Percentiles rank a stretch among this genome's conserved stretches.
Evolutionary conservation across 2,329 filamentous ascomycete genomes (phyloP).

Genomic region (Apiospora pterosperma): DNA sequence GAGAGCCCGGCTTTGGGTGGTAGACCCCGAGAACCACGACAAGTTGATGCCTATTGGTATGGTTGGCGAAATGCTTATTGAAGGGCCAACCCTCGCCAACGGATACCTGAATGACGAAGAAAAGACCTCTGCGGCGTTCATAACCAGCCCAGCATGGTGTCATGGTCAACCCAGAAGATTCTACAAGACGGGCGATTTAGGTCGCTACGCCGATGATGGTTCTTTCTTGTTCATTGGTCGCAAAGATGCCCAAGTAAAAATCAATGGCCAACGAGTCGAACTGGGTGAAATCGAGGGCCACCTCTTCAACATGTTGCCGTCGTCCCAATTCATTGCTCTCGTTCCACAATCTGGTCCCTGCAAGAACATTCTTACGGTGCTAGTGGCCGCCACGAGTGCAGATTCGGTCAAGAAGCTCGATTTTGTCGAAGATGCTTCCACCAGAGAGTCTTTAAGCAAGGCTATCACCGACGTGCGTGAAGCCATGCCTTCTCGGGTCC

Average conservation of each 20-base stretch:
- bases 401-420: conserved; percentile 17
- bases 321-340: background rate
- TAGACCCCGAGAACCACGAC: conserved; percentile 4
- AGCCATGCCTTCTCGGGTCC: background rate
- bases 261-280: conserved; percentile 38
- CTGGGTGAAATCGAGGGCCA: conserved; percentile 33
- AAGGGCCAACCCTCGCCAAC: conserved; percentile 9
- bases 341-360: conserved; percentile 7
- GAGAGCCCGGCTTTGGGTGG: conserved; percentile 10
- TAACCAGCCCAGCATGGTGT: conserved; percentile 14
- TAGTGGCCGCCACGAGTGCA: conserved; percentile 22
- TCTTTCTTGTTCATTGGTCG: conserved; percentile 28
- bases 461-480: conserved; percentile 3
- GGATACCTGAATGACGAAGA: conserved; percentile 28
- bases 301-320: conserved; percentile 5
- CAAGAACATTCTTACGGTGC: conserved; percentile 16
- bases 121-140: conserved; percentile 17
- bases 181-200: conserved; percentile 17
- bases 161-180: background rate
- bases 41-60: conserved; percentile 6
- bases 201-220: conserved; percentile 24
- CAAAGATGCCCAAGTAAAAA: conserved; percentile 35
- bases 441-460: conserved; percentile 5
- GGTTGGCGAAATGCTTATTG: conserved; percentile 11
- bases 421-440: conserved; percentile 22